These are phyloP conservation scores for Cardamine chenopodiifolia DNA, from an alignment of 345 rosid species.

Conservation along the genomic window DNA sequence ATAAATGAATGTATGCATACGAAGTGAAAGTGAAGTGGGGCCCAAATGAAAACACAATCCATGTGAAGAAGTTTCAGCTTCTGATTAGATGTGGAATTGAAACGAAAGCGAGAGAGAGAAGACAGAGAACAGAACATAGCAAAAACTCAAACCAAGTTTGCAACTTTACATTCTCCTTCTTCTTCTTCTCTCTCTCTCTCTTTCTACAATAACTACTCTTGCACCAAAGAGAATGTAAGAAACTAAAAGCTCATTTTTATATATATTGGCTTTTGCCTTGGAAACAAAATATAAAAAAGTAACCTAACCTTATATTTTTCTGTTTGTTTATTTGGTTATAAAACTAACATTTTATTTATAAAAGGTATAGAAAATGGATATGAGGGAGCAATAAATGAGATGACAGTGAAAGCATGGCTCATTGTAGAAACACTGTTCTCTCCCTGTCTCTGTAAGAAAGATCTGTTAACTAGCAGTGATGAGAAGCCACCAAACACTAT, in stretches of 20 bases:
- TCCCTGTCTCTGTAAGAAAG: constrained; percentile 45
- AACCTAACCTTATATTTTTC: constrained; percentile 15
- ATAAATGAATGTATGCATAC: constrained; percentile 1
- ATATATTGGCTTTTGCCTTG: constrained; percentile 34
- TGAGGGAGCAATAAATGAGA: constrained; percentile 39
- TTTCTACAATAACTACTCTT: constrained; percentile 27
- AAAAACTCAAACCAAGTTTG: constrained; percentile 45
- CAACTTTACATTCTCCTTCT: constrained; percentile 34
- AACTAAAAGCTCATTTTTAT: constrained; percentile 25
- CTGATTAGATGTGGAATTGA: constrained; percentile 38
- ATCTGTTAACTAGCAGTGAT: constrained; percentile 47
- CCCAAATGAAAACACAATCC: constrained; percentile 37
- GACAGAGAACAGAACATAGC: constrained; percentile 39
- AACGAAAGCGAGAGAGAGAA: constrained; percentile 40
- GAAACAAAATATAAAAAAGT: constrained; percentile 32
- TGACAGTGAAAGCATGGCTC: constrained; percentile 50
- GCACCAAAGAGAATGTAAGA: constrained; percentile 43
- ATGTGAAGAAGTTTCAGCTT: constrained; percentile 45
- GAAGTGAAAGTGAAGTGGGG: constrained; percentile 38
- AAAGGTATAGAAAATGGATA: constrained; percentile 19
- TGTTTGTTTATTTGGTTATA: constrained; percentile 12
- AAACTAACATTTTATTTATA: neutral
- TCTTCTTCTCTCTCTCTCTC: constrained; percentile 9
- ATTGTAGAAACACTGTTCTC: constrained; percentile 45
- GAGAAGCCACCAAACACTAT: constrained; percentile 48